These are phyloP conservation scores for Viridothelium virens DNA, from an alignment of 495 filamentous ascomycete genomes.

Conservation along the genomic window DNA sequence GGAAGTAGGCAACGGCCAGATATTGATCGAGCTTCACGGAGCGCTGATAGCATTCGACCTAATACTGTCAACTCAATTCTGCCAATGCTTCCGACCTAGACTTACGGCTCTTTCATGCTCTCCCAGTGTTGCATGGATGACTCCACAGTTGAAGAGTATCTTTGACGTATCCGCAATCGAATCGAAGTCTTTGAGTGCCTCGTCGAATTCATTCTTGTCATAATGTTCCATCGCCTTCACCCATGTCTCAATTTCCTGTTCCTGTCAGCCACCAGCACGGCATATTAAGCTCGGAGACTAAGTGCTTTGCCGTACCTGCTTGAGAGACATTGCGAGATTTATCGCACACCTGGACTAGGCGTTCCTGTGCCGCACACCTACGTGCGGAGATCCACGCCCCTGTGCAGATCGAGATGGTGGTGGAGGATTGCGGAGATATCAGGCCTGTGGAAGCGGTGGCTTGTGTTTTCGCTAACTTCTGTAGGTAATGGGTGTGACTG, in stretches of 20 bases:
- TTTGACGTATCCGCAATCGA: constrained; percentile 91
- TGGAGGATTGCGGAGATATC: not conserved
- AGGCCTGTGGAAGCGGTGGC: not conserved
- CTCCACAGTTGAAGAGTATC: constrained; percentile 97
- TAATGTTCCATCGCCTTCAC: constrained; percentile 85
- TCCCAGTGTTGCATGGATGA: constrained; percentile 95
- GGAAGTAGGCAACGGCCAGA: constrained; percentile 95
- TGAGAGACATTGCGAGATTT: constrained; percentile 35
- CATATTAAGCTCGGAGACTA: not conserved
- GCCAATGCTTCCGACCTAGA: not conserved
- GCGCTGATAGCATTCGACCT: constrained; percentile 93
- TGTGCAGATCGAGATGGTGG: not conserved
- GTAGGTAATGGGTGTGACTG: not conserved
- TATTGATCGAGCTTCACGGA: constrained; percentile 86
- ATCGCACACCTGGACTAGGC: not conserved
- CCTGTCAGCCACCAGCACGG: not conserved
- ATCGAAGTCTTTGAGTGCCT: constrained; percentile 72
- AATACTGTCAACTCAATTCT: constrained; percentile 14
- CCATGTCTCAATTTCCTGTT: constrained; percentile 98
- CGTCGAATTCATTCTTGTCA: constrained; percentile 93
- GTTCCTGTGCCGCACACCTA: constrained; percentile 5
- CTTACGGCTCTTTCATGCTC: constrained; percentile 91
- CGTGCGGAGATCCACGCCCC: not conserved
- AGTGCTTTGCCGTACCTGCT: constrained; percentile 33
- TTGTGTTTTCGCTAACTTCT: not conserved